Evolutionary conservation across 2,329 filamentous ascomycete genomes (phyloP), one percentile per base, ranked within the genome.

Genomic region (Fusarium brevicatenulatum): DNA sequence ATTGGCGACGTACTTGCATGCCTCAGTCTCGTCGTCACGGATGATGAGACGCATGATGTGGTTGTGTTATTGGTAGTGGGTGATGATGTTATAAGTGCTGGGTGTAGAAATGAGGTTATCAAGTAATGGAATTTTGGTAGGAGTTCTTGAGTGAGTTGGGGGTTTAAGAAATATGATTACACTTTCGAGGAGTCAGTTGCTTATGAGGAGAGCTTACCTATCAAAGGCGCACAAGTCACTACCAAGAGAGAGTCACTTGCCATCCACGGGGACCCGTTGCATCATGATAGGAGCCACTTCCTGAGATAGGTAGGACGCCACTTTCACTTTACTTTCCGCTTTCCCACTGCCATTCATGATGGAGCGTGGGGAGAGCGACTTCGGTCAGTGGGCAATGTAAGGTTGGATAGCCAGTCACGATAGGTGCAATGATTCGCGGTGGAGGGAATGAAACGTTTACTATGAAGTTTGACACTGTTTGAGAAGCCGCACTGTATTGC

Each of bases 11-110:
- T 95, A 95, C 76, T 87, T 86, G 78, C 93, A 93, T 63, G 92
- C 92, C 70, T 87, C 85, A 61, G 86, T 82, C 76, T 91, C 87
- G 78, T 94, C 88, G 81, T 95, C 91, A 80, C 93, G 89, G 80
- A 96, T 93, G 82, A 96, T 95, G 79, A 96, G 89, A 85, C 93
- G 91, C 93, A 94, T 96, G 77, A 76, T 84, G 80, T 68, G 63
- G 74, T 68, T 52, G 56, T 63, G 28, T 54, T 58, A 68, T 66
- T 66, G 60, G 68, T 73, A 65, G 70, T 66, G 70, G 76, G 66
- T 63, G 61, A 52, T 53, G 55, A 49, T 53, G 53, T 58, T 61
- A 62, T 66, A 50, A 62, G 32, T 67, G 44, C 30, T 69, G 34
- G 42, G 25, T 55, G 42, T 28, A 56, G 60, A 47, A 40, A 52